These are phyloP conservation scores for Pseudocercospora fijiensis DNA, from an alignment of 2,329 filamentous ascomycete species.

Conservation along the genomic window DNA sequence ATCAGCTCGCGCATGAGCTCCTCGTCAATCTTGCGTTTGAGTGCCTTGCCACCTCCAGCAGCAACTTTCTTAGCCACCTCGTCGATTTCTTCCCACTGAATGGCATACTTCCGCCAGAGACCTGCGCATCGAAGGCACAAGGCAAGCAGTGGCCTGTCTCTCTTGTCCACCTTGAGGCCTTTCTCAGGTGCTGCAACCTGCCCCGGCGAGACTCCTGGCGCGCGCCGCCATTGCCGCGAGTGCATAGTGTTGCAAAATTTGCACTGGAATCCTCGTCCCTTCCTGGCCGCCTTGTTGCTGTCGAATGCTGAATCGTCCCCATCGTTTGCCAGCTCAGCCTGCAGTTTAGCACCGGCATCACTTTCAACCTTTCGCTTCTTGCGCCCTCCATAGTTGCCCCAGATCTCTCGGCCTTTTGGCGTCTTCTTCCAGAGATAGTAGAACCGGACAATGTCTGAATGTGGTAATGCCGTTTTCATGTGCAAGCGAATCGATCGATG, in stretches of 20 bases:
- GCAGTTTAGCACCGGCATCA: slow-evolving; percentile 69
- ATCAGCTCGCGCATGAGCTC: slow-evolving; percentile 78
- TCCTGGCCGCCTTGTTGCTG: slow-evolving; percentile 73
- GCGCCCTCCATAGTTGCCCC: slow-evolving; percentile 82
- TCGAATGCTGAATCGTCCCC: slow-evolving; percentile 96
- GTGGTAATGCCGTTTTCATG: slow-evolving; percentile 71
- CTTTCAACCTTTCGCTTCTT: slow-evolving; percentile 72
- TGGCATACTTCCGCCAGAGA: slow-evolving; percentile 91
- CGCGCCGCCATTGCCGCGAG: slow-evolving; percentile 88
- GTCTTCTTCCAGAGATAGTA: slow-evolving; percentile 99
- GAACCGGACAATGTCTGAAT: slow-evolving; percentile 80
- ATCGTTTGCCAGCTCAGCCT: slow-evolving; percentile 90
- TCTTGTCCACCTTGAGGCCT: slow-evolving; percentile 69
- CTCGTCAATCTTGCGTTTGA: slow-evolving; percentile 88
- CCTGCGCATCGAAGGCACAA: slow-evolving; percentile 88
- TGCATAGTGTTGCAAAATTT: slow-evolving; percentile 83
- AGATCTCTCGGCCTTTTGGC: slow-evolving; percentile 77
- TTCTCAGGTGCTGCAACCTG: slow-evolving; percentile 67
- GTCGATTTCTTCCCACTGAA: slow-evolving; percentile 92
- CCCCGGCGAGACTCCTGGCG: slow-evolving; percentile 72
- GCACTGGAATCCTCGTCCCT: slow-evolving; percentile 84
- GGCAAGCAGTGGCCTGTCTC: slow-evolving; percentile 70
- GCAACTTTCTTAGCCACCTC: slow-evolving; percentile 86
- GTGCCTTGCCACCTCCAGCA: slow-evolving; percentile 76
- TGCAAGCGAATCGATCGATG: slow-evolving; percentile 78